Evolutionary conservation across 768 basidiomycete species (phyloP).

Genomic region (Epithele typhae): DNA sequence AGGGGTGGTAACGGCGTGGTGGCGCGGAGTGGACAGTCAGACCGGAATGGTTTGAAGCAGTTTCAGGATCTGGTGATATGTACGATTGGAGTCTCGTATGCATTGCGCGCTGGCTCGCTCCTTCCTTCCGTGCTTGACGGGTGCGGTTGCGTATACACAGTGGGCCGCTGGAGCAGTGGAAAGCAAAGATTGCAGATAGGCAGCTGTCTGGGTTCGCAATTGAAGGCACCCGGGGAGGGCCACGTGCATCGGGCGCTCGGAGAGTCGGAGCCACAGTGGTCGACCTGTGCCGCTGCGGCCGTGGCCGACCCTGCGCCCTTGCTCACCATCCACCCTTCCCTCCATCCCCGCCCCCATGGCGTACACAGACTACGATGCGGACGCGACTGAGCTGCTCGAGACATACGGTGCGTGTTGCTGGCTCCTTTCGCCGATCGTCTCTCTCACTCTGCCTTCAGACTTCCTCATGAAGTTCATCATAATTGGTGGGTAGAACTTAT

Average conservation of each 20-base stretch:
- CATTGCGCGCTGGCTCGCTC: too few relatives aligned
- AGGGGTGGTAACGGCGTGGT: constrained; percentile 60
- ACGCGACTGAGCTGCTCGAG: constrained; percentile 90
- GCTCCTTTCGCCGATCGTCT: not conserved
- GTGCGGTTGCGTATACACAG: too few relatives aligned
- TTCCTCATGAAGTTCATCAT: constrained; percentile 99
- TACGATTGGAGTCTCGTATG: too few relatives aligned
- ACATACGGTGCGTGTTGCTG: constrained; percentile 68
- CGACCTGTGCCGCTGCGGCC: constrained; percentile 14
- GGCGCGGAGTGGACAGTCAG: not conserved
- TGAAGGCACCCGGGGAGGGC: not conserved
- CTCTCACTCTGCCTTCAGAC: constrained; percentile 39
- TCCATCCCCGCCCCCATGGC: constrained; percentile 13
- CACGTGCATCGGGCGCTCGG: constrained; percentile 9
- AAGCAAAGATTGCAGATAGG: too few relatives aligned
- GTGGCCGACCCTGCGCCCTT: constrained; percentile 5
- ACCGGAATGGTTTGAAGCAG: not conserved
- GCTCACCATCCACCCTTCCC: not conserved
- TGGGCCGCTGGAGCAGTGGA: too few relatives aligned
- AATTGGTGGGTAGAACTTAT: constrained; percentile 56
- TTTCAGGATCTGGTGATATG: not conserved
- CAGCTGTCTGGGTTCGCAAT: not conserved
- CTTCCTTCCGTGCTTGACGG: too few relatives aligned
- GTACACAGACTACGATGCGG: constrained; percentile 56
- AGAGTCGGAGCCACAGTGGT: constrained; percentile 15